Base-by-base conservation (phyloP, 2,329 filamentous ascomycete genomes). In the Geosmithia morbida region DNA sequence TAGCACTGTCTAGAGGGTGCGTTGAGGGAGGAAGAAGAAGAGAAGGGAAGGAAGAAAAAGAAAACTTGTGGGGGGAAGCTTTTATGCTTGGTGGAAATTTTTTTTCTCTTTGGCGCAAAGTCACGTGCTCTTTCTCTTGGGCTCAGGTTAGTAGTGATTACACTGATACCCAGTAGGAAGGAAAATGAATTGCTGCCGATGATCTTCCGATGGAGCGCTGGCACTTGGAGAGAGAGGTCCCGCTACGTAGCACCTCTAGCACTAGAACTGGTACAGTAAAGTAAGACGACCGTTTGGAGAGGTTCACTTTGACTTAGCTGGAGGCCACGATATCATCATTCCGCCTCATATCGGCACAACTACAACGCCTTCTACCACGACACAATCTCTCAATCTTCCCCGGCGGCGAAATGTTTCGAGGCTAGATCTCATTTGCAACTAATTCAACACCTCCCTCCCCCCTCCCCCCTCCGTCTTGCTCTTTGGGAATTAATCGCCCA, bases 1-100 rank as follows among this genome's bases (percentile, higher is more conserved):
- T 77, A 83, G 85, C 79, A 89, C 85, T 90, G 85, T 90, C 86
- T 89, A 70, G 72, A 75, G 81, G 82, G 74, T 76, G 83, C 83
- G 81, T 83, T 78, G 70, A 57, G 63, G n/a, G 64, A 63, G 58
- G 59, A 63, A 67, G 66, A 50, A 64, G 66, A 65, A 64, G 61
- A 66, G 62, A 57, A 55, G 48, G 30, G 29, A 50, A 47, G 50
- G 18, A 26, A 26, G 22, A 26, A 26, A 26, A 26, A 26, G 4
- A 8, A 26, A 26, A 26, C 17, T 17, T 40, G 29, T 22, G n/a
- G 41, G 30, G 39, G 41, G 4, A 26, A 8, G 4, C 22, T 45
- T 37, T 37, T 37, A 37, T 37, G 6, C 29, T 10, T 45, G 22
- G 20, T 17, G 13, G 43, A 19, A n/a, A 37, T 45, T 45, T 39